Base-by-base conservation (phyloP, 176 grass and related monocot genomes). In the Phoenix roebelenii region DNA sequence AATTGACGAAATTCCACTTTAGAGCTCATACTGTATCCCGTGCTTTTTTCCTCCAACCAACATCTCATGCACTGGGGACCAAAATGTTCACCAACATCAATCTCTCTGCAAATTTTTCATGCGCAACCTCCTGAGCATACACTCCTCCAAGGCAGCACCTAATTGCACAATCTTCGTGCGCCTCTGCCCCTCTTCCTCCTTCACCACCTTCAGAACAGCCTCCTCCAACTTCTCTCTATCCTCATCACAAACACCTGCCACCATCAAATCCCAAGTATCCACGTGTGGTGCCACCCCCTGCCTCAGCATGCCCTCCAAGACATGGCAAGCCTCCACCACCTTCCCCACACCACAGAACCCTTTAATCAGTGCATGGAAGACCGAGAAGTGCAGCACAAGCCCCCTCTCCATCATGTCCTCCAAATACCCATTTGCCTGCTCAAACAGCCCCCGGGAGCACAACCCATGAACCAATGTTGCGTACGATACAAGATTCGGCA, bases 281-380 rank as follows among this genome's bases (percentile, higher is more conserved):
- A 58, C 66, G 65, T 95, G 90, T 0, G 82, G 77, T 49, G 18
- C 15, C 22, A 95, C 59, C 55, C 76, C 85, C 26, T 83, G 59
- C 52, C 55, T 54, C 50, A 95, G 79, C 85, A 89, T 84, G 56
- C 15, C 51, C 24, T 54, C 67, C 63, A 86, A 63, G 16, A 80
- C 82, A 52, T 48, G 57, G 54, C 58, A 69, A 65, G 87, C 92
- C 65, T 77, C 69, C 15, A 74, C 58, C 12, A 75, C 69, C 55
- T 77, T 96, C 5, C 80, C 83, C 61, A 90, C 86, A 44, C 58
- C 71, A 72, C 77, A 90, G 16, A 80, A 82, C 58, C 86, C 86
- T 75, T 82, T 90, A 50, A 90, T 80, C 54, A 83, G 60, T 0
- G 69, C 77, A 80, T 96, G 92, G 4, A 87, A 87, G n/a, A 85